Conservation (phyloP, 495 filamentous ascomycete species). For the Penicillium macrosclerotiorum region DNA sequence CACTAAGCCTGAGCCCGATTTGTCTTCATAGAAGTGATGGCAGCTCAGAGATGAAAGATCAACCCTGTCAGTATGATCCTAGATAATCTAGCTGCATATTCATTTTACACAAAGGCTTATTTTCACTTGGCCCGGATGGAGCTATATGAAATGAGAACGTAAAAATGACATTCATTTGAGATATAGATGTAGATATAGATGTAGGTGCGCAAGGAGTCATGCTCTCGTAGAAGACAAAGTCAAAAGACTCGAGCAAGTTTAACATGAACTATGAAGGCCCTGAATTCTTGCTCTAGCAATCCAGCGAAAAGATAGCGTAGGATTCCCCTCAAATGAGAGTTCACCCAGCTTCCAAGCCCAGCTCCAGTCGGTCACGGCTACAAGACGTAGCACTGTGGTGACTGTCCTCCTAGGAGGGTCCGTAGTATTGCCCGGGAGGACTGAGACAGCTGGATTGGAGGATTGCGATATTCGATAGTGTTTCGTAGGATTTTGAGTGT, state of each 20-base stretch:
- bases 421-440: conserved; percentile 24
- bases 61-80: no score
- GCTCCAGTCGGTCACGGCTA: conserved; percentile 48
- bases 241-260: conserved; percentile 29
- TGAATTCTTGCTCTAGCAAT: conserved; percentile 44
- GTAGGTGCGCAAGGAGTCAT: conserved; percentile 55
- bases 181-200: conserved; percentile 12
- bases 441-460: conserved; percentile 44
- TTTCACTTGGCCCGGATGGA: no score
- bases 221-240: conserved; percentile 42
- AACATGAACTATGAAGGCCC: conserved; percentile 56
- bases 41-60: no score
- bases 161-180: no score
- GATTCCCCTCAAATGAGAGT: conserved; percentile 10
- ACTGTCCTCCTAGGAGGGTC: conserved; percentile 46
- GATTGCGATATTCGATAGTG: conserved; percentile 26
- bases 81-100: no score
- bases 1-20: no score
- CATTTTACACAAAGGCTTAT: no score
- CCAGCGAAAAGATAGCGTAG: conserved; percentile 10
- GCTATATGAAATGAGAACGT: no score
- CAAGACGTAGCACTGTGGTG: conserved; percentile 44
- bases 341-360: conserved; percentile 33
- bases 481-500: not conserved
- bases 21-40: no score